phyloP scores from a whole-genome alignment of 2,329 filamentous ascomycete genomes.

The Graphilbum ipis-grandicollis region DNA sequence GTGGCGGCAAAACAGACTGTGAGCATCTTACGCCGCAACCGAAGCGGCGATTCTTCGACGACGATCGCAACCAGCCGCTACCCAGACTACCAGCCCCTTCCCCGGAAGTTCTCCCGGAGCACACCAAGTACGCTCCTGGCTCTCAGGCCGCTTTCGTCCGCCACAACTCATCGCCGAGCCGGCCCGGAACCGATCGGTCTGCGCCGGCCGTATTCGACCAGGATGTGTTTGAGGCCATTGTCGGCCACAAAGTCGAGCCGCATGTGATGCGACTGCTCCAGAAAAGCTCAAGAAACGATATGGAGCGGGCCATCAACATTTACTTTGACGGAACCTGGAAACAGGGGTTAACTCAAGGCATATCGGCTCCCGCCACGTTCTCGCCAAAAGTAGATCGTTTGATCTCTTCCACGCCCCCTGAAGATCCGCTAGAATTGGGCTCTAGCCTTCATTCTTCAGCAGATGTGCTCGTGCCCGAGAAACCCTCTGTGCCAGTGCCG shows the following conservation, averaged over 20 bases:
- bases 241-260: constrained; percentile 36
- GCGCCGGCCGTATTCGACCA: constrained; percentile 31
- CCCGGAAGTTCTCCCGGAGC: not conserved
- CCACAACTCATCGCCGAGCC: not conserved
- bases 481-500: too few species aligned
- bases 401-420: too few species aligned
- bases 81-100: constrained; percentile 1
- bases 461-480: too few species aligned
- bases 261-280: constrained; percentile 32
- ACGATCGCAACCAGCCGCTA: constrained; percentile 8
- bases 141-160: not conserved
- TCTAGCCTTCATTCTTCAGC: too few species aligned
- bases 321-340: constrained; percentile 53
- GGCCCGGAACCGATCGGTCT: not conserved
- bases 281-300: constrained; percentile 35
- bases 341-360: constrained; percentile 8
- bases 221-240: constrained; percentile 38
- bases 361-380: too few species aligned
- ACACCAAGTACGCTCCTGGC: not conserved
- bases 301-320: constrained; percentile 50
- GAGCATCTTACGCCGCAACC: constrained; percentile 23
- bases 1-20: constrained; percentile 6
- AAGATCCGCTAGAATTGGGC: too few species aligned
- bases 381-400: too few species aligned
- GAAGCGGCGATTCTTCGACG: constrained; percentile 26